A percentile compares a stretch with the other conserved stretches of the same genome.
These are phyloP conservation scores for Tetradesmus obliquus DNA, from an alignment of 139 green algal species.

Conservation along the genomic window DNA sequence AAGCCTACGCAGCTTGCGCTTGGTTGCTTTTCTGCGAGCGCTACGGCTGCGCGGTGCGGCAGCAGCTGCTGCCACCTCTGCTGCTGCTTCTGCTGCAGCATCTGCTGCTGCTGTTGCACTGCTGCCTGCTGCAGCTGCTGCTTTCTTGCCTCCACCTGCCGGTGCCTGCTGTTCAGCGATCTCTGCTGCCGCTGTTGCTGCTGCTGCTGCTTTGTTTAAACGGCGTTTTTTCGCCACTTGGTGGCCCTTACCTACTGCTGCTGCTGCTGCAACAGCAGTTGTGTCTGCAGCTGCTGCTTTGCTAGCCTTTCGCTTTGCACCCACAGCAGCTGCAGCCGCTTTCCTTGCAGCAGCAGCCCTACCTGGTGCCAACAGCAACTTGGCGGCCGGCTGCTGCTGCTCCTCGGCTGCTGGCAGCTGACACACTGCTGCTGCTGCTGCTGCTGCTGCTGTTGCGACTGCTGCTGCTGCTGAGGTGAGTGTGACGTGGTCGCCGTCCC, in stretches of 20 bases:
- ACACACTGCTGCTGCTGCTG: constrained; percentile 11
- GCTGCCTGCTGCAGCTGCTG: constrained; percentile 13
- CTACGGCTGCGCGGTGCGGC: constrained; percentile 48
- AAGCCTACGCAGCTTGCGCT: constrained; percentile 45
- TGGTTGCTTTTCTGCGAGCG: constrained; percentile 55
- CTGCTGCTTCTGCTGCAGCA: constrained; percentile 11
- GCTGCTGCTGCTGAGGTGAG: background rate
- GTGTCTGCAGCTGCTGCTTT: constrained; percentile 17
- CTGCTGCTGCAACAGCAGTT: constrained; percentile 4
- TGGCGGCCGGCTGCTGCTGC: background rate
- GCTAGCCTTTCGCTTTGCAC: background rate
- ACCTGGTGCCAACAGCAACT: background rate
- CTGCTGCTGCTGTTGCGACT: background rate
- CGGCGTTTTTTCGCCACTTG: background rate
- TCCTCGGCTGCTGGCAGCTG: background rate
- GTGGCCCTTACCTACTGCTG: background rate
- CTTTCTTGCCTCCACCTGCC: background rate
- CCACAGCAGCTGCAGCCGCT: background rate
- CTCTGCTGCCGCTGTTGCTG: background rate
- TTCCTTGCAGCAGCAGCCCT: background rate
- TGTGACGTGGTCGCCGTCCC: constrained; percentile 44
- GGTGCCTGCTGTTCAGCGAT: constrained; percentile 1
- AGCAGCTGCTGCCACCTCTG: background rate
- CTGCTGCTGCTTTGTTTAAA: background rate
- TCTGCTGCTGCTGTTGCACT: background rate